Percentiles rank a stretch among this genome's conserved stretches.
Evolutionary conservation across 2,329 filamentous ascomycete genomes (phyloP).

Genomic region (Colletotrichum nymphaeae): DNA sequence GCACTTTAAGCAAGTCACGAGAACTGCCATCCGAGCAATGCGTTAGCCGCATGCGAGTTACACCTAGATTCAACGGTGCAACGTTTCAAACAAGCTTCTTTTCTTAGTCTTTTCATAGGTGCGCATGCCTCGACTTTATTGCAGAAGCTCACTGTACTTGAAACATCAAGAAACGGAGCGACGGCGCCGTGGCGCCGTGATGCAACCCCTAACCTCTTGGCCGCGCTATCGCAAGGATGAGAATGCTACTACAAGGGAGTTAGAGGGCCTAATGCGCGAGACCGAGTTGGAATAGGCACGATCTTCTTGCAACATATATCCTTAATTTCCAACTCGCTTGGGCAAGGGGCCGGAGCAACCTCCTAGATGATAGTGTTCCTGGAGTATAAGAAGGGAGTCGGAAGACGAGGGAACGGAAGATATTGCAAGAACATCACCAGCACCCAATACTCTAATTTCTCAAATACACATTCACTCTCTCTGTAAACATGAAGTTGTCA

Average conservation of each 20-base stretch:
- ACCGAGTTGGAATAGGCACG: background rate
- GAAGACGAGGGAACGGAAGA: background rate
- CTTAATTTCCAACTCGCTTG: background rate
- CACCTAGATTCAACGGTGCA: background rate
- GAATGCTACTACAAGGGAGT: background rate
- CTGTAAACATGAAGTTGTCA: constrained; percentile 39
- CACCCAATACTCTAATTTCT: background rate
- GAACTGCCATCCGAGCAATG: background rate
- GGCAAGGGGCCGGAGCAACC: background rate
- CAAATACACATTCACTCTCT: background rate
- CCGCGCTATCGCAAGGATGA: background rate
- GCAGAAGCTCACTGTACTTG: constrained; percentile 6
- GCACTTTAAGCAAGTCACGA: background rate
- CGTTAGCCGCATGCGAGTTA: background rate
- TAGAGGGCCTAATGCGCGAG: background rate
- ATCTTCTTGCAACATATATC: background rate
- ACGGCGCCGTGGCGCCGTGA: background rate
- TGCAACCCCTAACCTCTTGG: background rate
- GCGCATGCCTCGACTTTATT: background rate
- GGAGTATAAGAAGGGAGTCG: background rate
- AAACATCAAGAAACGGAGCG: background rate
- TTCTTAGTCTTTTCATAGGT: background rate
- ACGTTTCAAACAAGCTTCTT: background rate
- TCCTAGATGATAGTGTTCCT: background rate
- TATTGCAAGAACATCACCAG: background rate